Conservation (phyloP, 805 yeast genomes). For the Saccharomycopsis sp. region DNA sequence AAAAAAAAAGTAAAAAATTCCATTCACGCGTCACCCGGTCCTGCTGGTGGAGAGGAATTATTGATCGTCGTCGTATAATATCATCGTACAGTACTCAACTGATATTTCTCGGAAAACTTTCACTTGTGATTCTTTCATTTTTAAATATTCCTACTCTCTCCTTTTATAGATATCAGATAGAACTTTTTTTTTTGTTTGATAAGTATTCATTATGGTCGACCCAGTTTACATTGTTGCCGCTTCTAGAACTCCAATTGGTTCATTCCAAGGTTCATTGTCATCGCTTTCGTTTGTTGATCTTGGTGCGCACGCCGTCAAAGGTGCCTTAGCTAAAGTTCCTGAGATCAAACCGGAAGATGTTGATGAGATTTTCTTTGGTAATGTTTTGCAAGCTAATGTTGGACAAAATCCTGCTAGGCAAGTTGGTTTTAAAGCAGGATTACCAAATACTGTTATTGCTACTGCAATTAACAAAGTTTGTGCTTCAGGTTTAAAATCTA, state of each 20-base stretch:
- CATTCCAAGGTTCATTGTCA: constrained; percentile 80
- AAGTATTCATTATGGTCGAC: constrained; percentile 15
- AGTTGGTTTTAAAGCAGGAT: constrained; percentile 90
- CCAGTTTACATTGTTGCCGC: constrained; percentile 83
- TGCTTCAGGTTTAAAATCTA: constrained; percentile 92
- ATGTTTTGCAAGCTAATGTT: constrained; percentile 84
- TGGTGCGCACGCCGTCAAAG: constrained; percentile 88
- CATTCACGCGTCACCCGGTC: no score
- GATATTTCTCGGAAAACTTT: neutral
- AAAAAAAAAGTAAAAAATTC: no score
- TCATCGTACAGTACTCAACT: no score
- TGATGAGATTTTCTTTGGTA: constrained; percentile 89
- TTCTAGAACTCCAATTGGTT: constrained; percentile 94
- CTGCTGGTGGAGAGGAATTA: no score
- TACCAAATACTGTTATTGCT: constrained; percentile 73
- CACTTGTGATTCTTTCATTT: neutral
- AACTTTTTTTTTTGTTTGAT: constrained; percentile 17
- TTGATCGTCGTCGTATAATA: no score
- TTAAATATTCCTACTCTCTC: neutral
- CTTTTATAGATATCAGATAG: no score
- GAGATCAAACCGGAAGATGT: constrained; percentile 68
- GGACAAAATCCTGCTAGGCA: constrained; percentile 99
- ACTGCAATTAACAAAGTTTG: constrained; percentile 94
- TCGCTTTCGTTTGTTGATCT: constrained; percentile 75
- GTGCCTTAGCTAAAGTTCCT: constrained; percentile 80